phyloP scores from a whole-genome alignment of 441 rosid species.

The Caryocar brasiliense region DNA sequence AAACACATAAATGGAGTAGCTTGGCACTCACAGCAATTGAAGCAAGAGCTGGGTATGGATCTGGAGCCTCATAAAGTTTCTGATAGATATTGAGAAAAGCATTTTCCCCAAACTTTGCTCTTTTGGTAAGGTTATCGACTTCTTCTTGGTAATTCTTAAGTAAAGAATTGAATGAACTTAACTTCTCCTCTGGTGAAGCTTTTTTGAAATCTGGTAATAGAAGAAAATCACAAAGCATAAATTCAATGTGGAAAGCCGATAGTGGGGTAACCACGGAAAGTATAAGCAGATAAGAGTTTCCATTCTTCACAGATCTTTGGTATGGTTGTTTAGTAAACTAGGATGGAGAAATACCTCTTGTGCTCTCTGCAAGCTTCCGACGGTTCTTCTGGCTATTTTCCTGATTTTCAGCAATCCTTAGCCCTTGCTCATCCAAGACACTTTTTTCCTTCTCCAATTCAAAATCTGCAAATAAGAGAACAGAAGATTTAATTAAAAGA shows the following conservation, averaged over 20 bases:
- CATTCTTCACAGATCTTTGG: too few relatives aligned
- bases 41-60: conserved; percentile 92
- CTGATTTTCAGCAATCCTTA: conserved; percentile 91
- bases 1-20: conserved; percentile 1
- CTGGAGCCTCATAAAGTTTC: conserved; percentile 98
- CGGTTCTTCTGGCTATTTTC: conserved; percentile 92
- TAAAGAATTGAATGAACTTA: conserved; percentile 74
- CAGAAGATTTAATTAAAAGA: background rate
- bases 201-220: conserved; percentile 77
- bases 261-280: background rate
- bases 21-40: conserved; percentile 67
- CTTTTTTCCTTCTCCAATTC: conserved; percentile 92
- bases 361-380: conserved; percentile 97
- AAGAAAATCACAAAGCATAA: conserved; percentile 4
- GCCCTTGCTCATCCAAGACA: conserved; percentile 88
- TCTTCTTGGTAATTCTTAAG: conserved; percentile 97
- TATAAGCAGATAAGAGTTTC: background rate
- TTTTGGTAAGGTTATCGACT: conserved; percentile 97
- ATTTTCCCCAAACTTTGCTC: conserved; percentile 98
- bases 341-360: conserved; percentile 54
- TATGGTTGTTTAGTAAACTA: too few relatives aligned
- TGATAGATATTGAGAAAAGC: conserved; percentile 95
- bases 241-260: background rate
- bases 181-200: conserved; percentile 84
- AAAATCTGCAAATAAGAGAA: conserved; percentile 46